Base-by-base conservation (phyloP, 1,284 basidiomycete species). In the Trichosporon inkin region DNA sequence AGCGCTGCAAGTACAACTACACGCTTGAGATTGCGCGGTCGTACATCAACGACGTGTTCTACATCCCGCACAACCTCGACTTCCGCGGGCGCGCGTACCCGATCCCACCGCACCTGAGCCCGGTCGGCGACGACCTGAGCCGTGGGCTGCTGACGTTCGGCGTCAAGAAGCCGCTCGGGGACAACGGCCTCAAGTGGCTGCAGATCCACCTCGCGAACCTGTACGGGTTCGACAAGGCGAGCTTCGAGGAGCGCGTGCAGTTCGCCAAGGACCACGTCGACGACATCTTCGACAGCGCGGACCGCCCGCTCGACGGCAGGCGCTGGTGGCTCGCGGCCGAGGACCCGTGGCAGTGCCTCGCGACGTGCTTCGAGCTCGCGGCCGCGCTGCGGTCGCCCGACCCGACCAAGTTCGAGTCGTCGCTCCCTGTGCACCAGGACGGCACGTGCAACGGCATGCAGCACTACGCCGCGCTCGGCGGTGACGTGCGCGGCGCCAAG, bases 391-490 rank as follows among this genome's bases (percentile, higher is more conserved):
- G 88, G 35, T 88, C 88, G 0, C 82, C 82, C 1, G 84, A 92
- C 64, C 93, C 95, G 0, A 80, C 81, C 36, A 77, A 80, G 22
- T 97, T 84, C 79, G 80, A 84, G 67, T 92, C 87, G 3, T 78
- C 81, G n/a, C 82, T 97, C 16, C 96, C 96, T 0, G 85, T 98
- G 7, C 96, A 99, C 75, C 96, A 99, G 79, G 96, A 99, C 71
- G 96, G 95, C 1, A 98, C 96, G 0, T 99, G 96, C 72, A 99
- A 99, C 73, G 95, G 96, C 51, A 82, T 99, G 68, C 95, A 99
- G 80, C 95, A 99, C 77, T 99, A 99, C 71, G 96, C 96, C 11
- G 95, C 95, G 0, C 85, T 99, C 3, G 95, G 96, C 58, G 96
- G 95, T 24, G 96, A 99, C 71, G 81, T 85, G 28, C 83, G 84